Conservation (phyloP, 2,329 filamentous ascomycete species). For the Botrytis porri region DNA sequence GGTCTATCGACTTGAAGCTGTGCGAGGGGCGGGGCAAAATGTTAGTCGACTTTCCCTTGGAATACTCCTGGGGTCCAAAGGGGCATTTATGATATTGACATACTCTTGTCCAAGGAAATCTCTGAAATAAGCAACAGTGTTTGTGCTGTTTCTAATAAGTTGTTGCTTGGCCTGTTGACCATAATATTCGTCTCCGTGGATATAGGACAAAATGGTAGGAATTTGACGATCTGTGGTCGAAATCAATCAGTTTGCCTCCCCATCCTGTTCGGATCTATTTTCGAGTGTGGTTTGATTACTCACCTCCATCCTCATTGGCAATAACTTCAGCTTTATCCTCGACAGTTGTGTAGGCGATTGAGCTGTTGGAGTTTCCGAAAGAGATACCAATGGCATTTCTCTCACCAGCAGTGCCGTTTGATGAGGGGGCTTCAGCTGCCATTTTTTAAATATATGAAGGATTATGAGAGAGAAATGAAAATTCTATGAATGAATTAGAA, state of each 20-base stretch:
- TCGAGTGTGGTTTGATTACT: constrained; percentile 37
- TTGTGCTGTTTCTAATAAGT: constrained; percentile 85
- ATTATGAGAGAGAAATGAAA: neutral
- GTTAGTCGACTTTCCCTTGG: constrained; percentile 20
- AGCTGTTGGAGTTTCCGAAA: constrained; percentile 98
- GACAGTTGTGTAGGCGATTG: constrained; percentile 87
- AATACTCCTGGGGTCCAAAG: neutral
- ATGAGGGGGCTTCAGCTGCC: constrained; percentile 32
- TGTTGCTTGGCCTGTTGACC: constrained; percentile 93
- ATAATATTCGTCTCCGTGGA: constrained; percentile 94
- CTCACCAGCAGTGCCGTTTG: constrained; percentile 41
- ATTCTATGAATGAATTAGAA: neutral
- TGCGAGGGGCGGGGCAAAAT: constrained; percentile 27
- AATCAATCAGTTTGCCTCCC: constrained; percentile 25
- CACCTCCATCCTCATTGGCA: constrained; percentile 96
- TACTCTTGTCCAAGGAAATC: constrained; percentile 95
- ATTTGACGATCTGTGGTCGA: constrained; percentile 79
- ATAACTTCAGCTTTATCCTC: constrained; percentile 97
- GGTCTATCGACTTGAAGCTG: constrained; percentile 92
- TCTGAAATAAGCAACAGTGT: constrained; percentile 93
- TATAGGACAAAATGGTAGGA: constrained; percentile 88
- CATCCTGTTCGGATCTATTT: neutral
- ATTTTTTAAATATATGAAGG: constrained; percentile 29
- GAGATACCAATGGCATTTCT: constrained; percentile 86
- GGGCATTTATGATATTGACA: constrained; percentile 30